Base-by-base conservation (phyloP, 192 early-diverging fungal genomes). In the Radiomyces spectabilis region DNA sequence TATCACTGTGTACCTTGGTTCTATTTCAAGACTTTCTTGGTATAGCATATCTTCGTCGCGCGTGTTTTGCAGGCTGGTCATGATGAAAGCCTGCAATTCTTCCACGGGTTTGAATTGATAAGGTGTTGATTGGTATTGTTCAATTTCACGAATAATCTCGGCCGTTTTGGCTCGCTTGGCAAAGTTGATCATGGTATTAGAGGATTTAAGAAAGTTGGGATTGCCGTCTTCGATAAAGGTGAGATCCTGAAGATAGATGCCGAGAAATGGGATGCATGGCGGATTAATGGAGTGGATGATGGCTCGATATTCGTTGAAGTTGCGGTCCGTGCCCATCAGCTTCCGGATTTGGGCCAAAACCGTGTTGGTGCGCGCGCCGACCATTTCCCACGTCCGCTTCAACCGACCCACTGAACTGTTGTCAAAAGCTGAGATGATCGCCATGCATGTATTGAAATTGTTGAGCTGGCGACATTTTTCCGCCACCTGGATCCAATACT, bases 151-250 rank as follows among this genome's bases (percentile, higher is more conserved):
- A 68, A 98, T 86, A 13, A 93, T 88, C 56, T 92, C 88, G 2
- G 93, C 92, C 5, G 87, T 92, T 57, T 87, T 91, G 65, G 80
- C 82, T 44, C 88, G 81, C 72, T 97, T 96, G 50, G 80, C 82
- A 73, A 97, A 97, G 68, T 98, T 98, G 72, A 98, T 94, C 33
- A 95, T 68, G 15, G 74, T 69, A 12, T 78, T 72, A 10, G 71
- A 55, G 58, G 66, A 78, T 40, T 78, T 73, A 5, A 96, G 55
- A 50, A 75, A 73, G 60, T 94, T 80, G 18, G 86, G 77, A 65
- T 93, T 95, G 27, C 93, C 92, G 51, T 96, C 94, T 59, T 95
- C 87, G 38, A 95, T 88, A 72, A 96, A 94, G 16, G 91, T 92
- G 60, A 97, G 66, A 66, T 97, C 95, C 46, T 87, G 88, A 49